A percentile compares a stretch with the other conserved stretches of the same genome.
These are phyloP conservation scores for Trametes sp. DNA, from an alignment of 1,284 basidiomycete species.

Conservation along the genomic window DNA sequence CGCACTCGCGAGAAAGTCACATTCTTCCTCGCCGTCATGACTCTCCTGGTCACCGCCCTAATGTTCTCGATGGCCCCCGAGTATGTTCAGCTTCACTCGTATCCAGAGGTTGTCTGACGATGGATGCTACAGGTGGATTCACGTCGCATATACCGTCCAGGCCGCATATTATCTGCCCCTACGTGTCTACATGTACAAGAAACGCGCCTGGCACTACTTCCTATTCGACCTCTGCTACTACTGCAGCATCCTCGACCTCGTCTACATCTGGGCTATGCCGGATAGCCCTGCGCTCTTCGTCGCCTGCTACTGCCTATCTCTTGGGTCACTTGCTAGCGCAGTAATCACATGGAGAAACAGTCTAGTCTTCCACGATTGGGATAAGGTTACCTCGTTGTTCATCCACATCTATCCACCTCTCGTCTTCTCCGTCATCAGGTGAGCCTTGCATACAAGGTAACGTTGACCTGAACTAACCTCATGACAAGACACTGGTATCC, in stretches of 20 bases:
- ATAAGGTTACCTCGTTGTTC: constrained; percentile 92
- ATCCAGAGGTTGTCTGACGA: background rate
- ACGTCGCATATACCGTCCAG: constrained; percentile 80
- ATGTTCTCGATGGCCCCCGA: constrained; percentile 86
- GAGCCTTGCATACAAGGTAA: background rate
- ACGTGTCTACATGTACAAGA: constrained; percentile 86
- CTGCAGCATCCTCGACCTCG: constrained; percentile 86
- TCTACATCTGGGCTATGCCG: constrained; percentile 89
- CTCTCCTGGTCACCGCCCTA: constrained; percentile 82
- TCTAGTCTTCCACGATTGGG: constrained; percentile 94
- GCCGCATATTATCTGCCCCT: constrained; percentile 81
- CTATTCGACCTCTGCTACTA: constrained; percentile 94
- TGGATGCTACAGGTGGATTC: constrained; percentile 65
- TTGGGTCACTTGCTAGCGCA: constrained; percentile 90
- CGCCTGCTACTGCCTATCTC: constrained; percentile 87
- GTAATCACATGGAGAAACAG: constrained; percentile 97
- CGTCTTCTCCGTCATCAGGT: constrained; percentile 90
- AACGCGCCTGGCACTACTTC: constrained; percentile 92
- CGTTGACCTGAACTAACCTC: background rate
- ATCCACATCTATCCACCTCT: constrained; percentile 91
- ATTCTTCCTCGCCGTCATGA: constrained; percentile 93
- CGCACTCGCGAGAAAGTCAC: constrained; percentile 90
- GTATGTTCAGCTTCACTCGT: constrained; percentile 55
- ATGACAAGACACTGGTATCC: constrained; percentile 81
- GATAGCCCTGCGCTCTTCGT: constrained; percentile 78